Percentiles rank a stretch among this genome's conserved stretches.
Evolutionary conservation across 139 green algal genomes (phyloP).

Genomic region (Diplosphaera chodatii): DNA sequence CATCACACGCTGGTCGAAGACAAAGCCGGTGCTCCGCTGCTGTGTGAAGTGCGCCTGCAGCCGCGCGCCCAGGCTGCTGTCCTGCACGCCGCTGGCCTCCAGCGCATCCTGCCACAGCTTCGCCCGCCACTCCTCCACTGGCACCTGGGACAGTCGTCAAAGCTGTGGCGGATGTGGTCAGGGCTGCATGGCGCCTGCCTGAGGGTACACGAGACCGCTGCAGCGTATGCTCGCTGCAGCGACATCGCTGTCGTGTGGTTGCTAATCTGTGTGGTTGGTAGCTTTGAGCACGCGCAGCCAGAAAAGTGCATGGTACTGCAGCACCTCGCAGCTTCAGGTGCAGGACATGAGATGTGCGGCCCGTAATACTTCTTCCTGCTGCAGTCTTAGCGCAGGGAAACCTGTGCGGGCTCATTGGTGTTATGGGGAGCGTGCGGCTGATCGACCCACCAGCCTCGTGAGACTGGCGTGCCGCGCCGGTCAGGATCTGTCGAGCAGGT

Average conservation of each 20-base stretch:
- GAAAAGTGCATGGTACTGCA: too few relatives aligned
- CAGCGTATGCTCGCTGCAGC: too few relatives aligned
- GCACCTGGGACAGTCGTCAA: conserved; percentile 5
- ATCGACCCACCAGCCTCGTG: background rate
- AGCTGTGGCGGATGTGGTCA: background rate
- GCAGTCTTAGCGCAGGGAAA: conserved; percentile 30
- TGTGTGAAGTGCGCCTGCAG: conserved; percentile 24
- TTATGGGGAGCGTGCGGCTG: background rate
- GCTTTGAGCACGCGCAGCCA: too few relatives aligned
- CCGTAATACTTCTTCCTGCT: conserved; percentile 29
- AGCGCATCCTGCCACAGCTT: conserved; percentile 23
- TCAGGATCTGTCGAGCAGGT: background rate
- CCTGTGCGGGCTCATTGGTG: conserved; percentile 13
- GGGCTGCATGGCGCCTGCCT: too few relatives aligned
- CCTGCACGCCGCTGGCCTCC: conserved; percentile 1
- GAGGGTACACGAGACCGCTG: too few relatives aligned
- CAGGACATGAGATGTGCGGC: conserved; percentile 6
- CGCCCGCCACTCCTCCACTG: conserved; percentile 28
- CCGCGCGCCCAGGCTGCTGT: background rate
- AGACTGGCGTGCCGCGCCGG: background rate
- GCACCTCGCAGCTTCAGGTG: too few relatives aligned
- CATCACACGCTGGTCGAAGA: conserved; percentile 14
- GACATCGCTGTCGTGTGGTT: too few relatives aligned
- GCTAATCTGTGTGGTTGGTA: too few relatives aligned
- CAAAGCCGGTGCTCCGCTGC: conserved; percentile 17